A percentile compares a stretch with the other conserved stretches of the same genome.
Evolutionary conservation across 164 flowering plant genomes (phyloP).

Genomic region (Vitis cinerea): DNA sequence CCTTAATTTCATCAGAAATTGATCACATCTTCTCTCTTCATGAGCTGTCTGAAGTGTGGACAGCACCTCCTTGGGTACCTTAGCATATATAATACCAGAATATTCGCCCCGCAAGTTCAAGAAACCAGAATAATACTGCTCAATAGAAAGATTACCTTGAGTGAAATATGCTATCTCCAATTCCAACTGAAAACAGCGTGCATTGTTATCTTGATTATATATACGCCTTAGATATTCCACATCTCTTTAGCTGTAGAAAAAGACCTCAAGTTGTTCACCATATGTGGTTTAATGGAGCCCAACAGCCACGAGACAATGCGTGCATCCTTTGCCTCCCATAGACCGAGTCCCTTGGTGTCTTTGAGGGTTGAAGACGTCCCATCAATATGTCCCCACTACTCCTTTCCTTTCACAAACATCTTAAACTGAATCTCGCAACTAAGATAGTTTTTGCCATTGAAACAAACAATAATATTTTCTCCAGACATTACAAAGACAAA

Average conservation of each 20-base stretch:
- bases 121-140: conserved; percentile 5
- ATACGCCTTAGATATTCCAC: neutral
- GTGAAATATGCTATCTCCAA: neutral
- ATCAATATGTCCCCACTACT: neutral
- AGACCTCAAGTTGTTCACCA: neutral
- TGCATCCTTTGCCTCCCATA: no score
- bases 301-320: no score
- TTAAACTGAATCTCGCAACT: neutral
- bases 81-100: neutral
- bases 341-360: no score
- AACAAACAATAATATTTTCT: neutral
- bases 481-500: no score
- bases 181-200: neutral
- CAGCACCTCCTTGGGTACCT: neutral
- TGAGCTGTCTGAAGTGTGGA: neutral
- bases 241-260: neutral
- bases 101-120: neutral
- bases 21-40: neutral
- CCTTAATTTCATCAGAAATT: conserved; percentile 1
- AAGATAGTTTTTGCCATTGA: neutral
- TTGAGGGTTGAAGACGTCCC: no score
- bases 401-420: neutral
- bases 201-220: neutral
- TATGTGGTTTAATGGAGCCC: neutral
- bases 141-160: conserved; percentile 4